These are phyloP conservation scores for Lycium barbarum DNA, from an alignment of 257 asterid genomes.

Conservation along the genomic window DNA sequence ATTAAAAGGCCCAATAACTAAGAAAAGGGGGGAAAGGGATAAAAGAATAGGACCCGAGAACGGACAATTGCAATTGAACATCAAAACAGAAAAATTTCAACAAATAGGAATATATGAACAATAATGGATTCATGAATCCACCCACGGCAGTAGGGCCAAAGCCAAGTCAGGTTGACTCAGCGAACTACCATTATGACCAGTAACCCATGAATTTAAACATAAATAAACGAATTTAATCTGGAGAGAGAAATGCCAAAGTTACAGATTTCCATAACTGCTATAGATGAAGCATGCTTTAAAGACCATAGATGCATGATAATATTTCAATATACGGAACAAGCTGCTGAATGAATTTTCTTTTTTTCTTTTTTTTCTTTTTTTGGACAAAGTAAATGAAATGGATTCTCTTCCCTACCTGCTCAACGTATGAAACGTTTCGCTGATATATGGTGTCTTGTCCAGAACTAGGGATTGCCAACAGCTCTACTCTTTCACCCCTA, in stretches of 20 bases:
- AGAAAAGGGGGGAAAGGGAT: background rate
- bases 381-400: conserved; percentile 26
- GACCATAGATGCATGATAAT: conserved; percentile 14
- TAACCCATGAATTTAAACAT: background rate
- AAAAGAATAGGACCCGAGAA: conserved; percentile 19
- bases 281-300: background rate
- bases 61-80: background rate
- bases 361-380: background rate
- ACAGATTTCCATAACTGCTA: conserved; percentile 3
- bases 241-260: conserved; percentile 12
- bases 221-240: background rate
- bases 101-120: background rate
- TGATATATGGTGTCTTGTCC: conserved; percentile 64
- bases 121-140: background rate
- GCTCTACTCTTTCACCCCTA: conserved; percentile 91
- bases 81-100: background rate
- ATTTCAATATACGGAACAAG: background rate
- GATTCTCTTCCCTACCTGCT: conserved; percentile 59
- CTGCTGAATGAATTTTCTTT: background rate
- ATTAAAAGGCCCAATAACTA: conserved; percentile 11
- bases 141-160: conserved; percentile 11
- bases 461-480: conserved; percentile 78
- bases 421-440: conserved; percentile 75
- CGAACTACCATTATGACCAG: background rate
- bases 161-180: conserved; percentile 17